These are phyloP conservation scores for Vigna hirtella DNA, from an alignment of 306 rosid species.

Conservation along the genomic window DNA sequence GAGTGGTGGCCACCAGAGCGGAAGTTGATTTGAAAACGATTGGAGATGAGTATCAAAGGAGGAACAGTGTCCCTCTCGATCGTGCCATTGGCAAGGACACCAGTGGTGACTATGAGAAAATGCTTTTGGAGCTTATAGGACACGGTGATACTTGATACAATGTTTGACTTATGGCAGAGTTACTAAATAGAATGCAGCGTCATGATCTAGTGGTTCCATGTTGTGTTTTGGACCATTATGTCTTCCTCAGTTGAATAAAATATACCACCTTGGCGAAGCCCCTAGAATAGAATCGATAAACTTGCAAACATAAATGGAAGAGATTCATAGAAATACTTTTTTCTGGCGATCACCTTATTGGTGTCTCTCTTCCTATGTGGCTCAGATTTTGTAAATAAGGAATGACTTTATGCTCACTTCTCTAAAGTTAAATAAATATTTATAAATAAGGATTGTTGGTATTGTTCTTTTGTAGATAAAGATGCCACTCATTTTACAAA, in stretches of 20 bases:
- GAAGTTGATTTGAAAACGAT: slow-evolving; percentile 54
- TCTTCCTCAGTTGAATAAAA: slow-evolving; percentile 35
- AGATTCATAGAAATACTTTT: too few species aligned
- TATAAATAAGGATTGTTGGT: too few species aligned
- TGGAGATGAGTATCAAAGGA: slow-evolving; percentile 53
- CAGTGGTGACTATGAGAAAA: slow-evolving; percentile 50
- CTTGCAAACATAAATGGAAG: slow-evolving; percentile 1
- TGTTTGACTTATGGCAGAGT: not conserved
- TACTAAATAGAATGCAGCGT: not conserved
- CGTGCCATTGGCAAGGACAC: slow-evolving; percentile 55
- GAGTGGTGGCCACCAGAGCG: slow-evolving; percentile 60
- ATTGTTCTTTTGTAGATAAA: too few species aligned
- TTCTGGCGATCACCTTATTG: too few species aligned
- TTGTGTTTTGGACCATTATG: slow-evolving; percentile 27
- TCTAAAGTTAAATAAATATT: too few species aligned
- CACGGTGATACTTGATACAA: slow-evolving; percentile 40
- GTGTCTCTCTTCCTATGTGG: too few species aligned
- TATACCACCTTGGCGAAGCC: not conserved
- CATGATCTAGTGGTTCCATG: slow-evolving; percentile 34
- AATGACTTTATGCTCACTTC: too few species aligned
- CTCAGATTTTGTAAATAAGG: too few species aligned
- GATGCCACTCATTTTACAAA: too few species aligned
- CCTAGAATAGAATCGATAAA: slow-evolving; percentile 1
- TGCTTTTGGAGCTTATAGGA: slow-evolving; percentile 52
- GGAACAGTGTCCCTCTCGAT: slow-evolving; percentile 56